Percentiles rank a stretch among this genome's conserved stretches.
Conservation (phyloP, 1,284 basidiomycete genomes). For the Phylloboletellus chloephorus region DNA sequence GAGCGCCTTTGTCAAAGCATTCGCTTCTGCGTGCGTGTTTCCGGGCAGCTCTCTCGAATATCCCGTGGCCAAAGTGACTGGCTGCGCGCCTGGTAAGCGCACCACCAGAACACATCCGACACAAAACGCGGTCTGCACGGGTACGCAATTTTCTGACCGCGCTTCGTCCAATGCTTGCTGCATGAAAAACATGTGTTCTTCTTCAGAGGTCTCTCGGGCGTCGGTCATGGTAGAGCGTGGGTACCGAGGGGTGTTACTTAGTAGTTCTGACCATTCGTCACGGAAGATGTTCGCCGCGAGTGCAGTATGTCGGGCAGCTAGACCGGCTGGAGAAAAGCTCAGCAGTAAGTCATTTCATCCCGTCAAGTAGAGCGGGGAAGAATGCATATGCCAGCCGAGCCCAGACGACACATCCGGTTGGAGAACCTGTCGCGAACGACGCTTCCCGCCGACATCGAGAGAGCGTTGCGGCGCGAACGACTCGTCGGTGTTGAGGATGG, state of each 20-base stretch:
- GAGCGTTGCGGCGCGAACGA: slow-evolving; percentile 42
- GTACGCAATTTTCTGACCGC: slow-evolving; percentile 52
- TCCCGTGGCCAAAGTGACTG: slow-evolving; percentile 69
- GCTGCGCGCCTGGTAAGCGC: slow-evolving; percentile 34
- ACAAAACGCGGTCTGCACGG: slow-evolving; percentile 83
- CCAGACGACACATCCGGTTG: slow-evolving; percentile 40
- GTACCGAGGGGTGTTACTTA: not conserved
- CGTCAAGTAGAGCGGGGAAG: slow-evolving; percentile 8
- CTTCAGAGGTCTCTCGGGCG: slow-evolving; percentile 11
- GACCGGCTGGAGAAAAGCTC: slow-evolving; percentile 9
- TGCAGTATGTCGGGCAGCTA: slow-evolving; percentile 14
- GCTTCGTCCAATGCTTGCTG: slow-evolving; percentile 70
- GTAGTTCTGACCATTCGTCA: not conserved
- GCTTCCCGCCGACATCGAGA: slow-evolving; percentile 51
- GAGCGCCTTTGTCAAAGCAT: slow-evolving; percentile 77
- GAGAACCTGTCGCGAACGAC: slow-evolving; percentile 46
- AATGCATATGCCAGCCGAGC: slow-evolving; percentile 16
- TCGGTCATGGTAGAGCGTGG: slow-evolving; percentile 7
- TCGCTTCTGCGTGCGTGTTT: slow-evolving; percentile 98
- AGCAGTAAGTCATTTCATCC: slow-evolving; percentile 17
- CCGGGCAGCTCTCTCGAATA: slow-evolving; percentile 91
- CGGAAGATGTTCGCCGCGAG: slow-evolving; percentile 20
- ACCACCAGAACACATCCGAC: slow-evolving; percentile 85
- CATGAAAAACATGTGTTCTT: slow-evolving; percentile 49
- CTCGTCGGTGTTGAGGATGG: slow-evolving; percentile 52